These are phyloP conservation scores for Phialophora expanda DNA, from an alignment of 2,329 filamentous ascomycete species.

Conservation along the genomic window DNA sequence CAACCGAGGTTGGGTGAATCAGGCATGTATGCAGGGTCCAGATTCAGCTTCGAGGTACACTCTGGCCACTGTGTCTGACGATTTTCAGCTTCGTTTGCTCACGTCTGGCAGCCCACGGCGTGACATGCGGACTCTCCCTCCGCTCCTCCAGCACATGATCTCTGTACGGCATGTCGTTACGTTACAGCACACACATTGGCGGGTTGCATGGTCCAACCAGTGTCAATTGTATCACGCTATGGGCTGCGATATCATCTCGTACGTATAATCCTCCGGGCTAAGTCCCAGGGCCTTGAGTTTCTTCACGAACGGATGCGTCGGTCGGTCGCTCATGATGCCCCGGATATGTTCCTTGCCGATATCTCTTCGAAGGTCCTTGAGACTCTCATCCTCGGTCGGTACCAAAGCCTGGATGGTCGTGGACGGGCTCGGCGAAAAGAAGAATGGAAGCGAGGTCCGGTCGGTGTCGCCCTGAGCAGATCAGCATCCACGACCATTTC, in stretches of 20 bases:
- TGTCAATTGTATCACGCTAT: conserved; percentile 10
- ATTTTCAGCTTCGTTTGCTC: too few relatives aligned
- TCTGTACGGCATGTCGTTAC: too few relatives aligned
- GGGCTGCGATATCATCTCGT: conserved; percentile 19
- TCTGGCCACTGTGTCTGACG: too few relatives aligned
- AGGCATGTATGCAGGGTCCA: too few relatives aligned
- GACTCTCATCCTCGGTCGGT: conserved; percentile 3
- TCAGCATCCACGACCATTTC: neutral
- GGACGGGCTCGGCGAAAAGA: conserved; percentile 19
- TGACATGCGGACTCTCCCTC: too few relatives aligned
- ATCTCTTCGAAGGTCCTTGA: conserved; percentile 6
- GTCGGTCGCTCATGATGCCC: conserved; percentile 20
- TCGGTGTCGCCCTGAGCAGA: conserved; percentile 21
- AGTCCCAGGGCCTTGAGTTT: conserved; percentile 12
- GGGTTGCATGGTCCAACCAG: neutral
- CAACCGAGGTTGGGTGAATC: too few relatives aligned
- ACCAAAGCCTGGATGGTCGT: conserved; percentile 19
- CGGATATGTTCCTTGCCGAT: conserved; percentile 21
- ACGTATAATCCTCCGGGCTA: conserved; percentile 14
- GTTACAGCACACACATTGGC: too few relatives aligned
- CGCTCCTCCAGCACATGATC: too few relatives aligned
- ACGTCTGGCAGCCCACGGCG: too few relatives aligned
- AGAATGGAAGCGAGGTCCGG: conserved; percentile 23
- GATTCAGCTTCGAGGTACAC: too few relatives aligned
- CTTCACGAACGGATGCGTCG: conserved; percentile 23